Percentiles rank a stretch among this genome's conserved stretches.
Evolutionary conservation across 2,329 filamentous ascomycete species (phyloP).

Genomic region (Teratosphaeria pseudoeucalypti): DNA sequence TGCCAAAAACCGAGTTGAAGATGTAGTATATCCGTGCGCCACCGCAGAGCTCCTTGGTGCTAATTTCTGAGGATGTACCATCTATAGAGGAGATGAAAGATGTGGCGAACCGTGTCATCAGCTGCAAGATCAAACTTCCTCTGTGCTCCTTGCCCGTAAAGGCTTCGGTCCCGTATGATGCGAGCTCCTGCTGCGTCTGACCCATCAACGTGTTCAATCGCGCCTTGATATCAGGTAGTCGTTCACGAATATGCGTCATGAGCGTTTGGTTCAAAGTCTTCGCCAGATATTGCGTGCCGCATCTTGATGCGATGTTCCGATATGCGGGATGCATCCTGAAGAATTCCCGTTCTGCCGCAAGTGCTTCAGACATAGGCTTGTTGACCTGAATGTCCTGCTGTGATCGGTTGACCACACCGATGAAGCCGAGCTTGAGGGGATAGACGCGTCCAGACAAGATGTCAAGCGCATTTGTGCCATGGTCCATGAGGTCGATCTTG

Average conservation of each 20-base stretch:
- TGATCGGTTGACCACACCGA: constrained; percentile 93
- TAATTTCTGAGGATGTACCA: constrained; percentile 96
- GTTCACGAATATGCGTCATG: constrained; percentile 92
- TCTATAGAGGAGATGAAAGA: constrained; percentile 98
- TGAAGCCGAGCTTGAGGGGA: constrained; percentile 92
- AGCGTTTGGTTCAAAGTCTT: constrained; percentile 91
- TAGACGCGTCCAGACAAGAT: constrained; percentile 97
- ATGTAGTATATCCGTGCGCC: constrained; percentile 97
- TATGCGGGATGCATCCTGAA: constrained; percentile 97
- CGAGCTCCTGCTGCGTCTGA: constrained; percentile 97
- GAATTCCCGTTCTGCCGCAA: constrained; percentile 84
- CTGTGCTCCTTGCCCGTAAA: constrained; percentile 96
- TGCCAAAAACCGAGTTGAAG: constrained; percentile 97
- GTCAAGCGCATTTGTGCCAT: constrained; percentile 93
- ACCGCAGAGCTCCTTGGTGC: constrained; percentile 92
- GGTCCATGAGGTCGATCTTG: constrained; percentile 96
- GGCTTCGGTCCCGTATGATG: constrained; percentile 94
- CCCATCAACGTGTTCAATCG: constrained; percentile 97
- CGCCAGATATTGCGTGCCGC: constrained; percentile 86
- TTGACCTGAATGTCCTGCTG: constrained; percentile 96
- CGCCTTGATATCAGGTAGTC: constrained; percentile 94
- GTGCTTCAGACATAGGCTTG: constrained; percentile 85
- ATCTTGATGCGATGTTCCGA: constrained; percentile 85
- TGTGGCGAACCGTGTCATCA: constrained; percentile 96
- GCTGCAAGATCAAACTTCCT: constrained; percentile 84